These are phyloP conservation scores for Trypanosoma cruzi DNA, from an alignment of 208 protist genomes.

Conservation along the genomic window DNA sequence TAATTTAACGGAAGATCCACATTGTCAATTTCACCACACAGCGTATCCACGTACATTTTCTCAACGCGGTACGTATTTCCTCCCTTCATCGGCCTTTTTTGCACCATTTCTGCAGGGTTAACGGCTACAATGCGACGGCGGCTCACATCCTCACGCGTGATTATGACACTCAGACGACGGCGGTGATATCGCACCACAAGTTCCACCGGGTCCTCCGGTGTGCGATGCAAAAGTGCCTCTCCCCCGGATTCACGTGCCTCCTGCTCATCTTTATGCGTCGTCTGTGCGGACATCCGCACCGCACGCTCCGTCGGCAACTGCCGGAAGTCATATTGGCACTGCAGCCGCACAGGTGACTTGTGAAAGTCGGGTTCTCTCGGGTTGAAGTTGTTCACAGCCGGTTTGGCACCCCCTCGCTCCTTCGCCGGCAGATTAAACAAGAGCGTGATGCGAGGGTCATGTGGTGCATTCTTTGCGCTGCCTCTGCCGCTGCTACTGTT, in stretches of 20 bases:
- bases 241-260: neutral
- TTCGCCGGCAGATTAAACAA: slow-evolving; percentile 73
- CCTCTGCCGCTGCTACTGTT: neutral
- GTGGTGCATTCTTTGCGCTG: slow-evolving; percentile 40
- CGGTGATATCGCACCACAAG: slow-evolving; percentile 80
- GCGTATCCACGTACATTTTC: slow-evolving; percentile 66
- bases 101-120: slow-evolving; percentile 13
- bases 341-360: slow-evolving; percentile 37
- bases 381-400: slow-evolving; percentile 78
- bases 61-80: slow-evolving; percentile 28
- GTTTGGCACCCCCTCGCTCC: slow-evolving; percentile 22
- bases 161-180: slow-evolving; percentile 52
- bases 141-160: slow-evolving; percentile 52
- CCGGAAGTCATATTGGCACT: slow-evolving; percentile 75
- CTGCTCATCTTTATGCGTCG: slow-evolving; percentile 33
- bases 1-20: slow-evolving; percentile 59
- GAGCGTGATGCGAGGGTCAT: slow-evolving; percentile 54
- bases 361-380: slow-evolving; percentile 47
- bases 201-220: slow-evolving; percentile 69
- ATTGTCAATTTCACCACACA: slow-evolving; percentile 77
- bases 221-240: slow-evolving; percentile 30
- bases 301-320: slow-evolving; percentile 39
- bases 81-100: slow-evolving; percentile 1
- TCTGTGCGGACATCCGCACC: slow-evolving; percentile 12
- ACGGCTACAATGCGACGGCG: slow-evolving; percentile 32